These are phyloP conservation scores for Laburnicola sp. DNA, from an alignment of 2,329 filamentous ascomycete genomes.

Conservation along the genomic window DNA sequence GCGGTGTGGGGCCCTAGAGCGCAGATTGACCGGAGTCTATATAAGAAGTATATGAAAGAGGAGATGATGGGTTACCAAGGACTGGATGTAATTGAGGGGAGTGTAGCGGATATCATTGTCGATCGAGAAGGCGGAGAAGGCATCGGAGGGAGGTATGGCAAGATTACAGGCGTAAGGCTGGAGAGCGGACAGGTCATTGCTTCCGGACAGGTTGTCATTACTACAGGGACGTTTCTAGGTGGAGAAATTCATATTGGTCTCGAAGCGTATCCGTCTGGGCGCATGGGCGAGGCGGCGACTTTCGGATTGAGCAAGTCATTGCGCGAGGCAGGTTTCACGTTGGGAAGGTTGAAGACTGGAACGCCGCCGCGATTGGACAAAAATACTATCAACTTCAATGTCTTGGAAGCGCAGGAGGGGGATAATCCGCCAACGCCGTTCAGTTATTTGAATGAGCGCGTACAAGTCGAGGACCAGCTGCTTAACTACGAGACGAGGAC, in stretches of 20 bases:
- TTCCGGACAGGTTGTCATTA: slow-evolving; percentile 84
- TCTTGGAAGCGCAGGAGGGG: slow-evolving; percentile 73
- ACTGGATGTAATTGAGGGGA: slow-evolving; percentile 78
- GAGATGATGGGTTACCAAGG: slow-evolving; percentile 80
- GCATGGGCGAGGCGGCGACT: slow-evolving; percentile 92
- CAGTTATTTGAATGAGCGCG: slow-evolving; percentile 80
- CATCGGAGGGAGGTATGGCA: slow-evolving; percentile 59
- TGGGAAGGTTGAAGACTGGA: slow-evolving; percentile 92
- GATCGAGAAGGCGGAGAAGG: slow-evolving; percentile 55
- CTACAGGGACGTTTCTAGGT: slow-evolving; percentile 91
- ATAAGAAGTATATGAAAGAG: slow-evolving; percentile 86
- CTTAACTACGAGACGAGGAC: slow-evolving; percentile 87
- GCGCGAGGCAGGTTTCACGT: slow-evolving; percentile 80
- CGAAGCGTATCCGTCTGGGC: slow-evolving; percentile 79
- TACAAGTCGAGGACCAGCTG: slow-evolving; percentile 79
- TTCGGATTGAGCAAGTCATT: slow-evolving; percentile 91
- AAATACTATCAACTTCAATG: slow-evolving; percentile 76
- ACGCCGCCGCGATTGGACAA: slow-evolving; percentile 86
- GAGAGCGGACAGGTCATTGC: slow-evolving; percentile 84
- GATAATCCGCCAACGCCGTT: slow-evolving; percentile 88
- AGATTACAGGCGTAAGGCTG: slow-evolving; percentile 80
- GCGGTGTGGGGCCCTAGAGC: slow-evolving; percentile 97
- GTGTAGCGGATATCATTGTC: slow-evolving; percentile 87
- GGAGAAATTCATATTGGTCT: slow-evolving; percentile 97
- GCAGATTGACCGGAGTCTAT: slow-evolving; percentile 89